Percentiles rank a stretch among this genome's conserved stretches.
Evolutionary conservation across 2,329 filamentous ascomycete species (phyloP).

Genomic region (Calonectria henricotiae): DNA sequence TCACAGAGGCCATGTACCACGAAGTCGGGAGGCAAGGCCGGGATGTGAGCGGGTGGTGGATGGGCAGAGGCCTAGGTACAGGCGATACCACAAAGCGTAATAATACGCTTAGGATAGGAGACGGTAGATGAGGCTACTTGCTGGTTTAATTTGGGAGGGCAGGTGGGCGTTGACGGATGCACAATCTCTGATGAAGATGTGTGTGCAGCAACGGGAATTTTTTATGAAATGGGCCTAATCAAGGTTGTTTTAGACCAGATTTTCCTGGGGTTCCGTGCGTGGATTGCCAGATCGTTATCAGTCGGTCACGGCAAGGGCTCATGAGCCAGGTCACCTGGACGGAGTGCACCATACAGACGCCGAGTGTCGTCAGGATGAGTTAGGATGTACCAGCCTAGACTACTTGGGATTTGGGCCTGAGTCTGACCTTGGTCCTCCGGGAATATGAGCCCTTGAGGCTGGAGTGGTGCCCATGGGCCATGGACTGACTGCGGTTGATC

Average conservation of each 20-base stretch:
- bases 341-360: conserved; percentile 29
- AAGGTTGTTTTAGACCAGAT: conserved; percentile 33
- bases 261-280: conserved; percentile 27
- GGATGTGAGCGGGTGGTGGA: conserved; percentile 13
- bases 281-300: conserved; percentile 49
- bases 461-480: not conserved
- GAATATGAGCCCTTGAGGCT: conserved; percentile 10
- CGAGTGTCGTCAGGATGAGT: conserved; percentile 29
- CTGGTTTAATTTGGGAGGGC: conserved; percentile 14
- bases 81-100: conserved; percentile 33
- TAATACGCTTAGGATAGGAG: conserved; percentile 25
- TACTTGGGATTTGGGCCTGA: conserved; percentile 3
- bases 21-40: conserved; percentile 33
- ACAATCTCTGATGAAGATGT: conserved; percentile 8
- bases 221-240: conserved; percentile 18
- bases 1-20: conserved; percentile 24
- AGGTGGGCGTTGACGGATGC: not conserved
- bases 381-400: not conserved
- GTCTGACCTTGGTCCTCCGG: not conserved
- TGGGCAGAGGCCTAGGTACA: not conserved
- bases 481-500: conserved; percentile 25
- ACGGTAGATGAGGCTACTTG: conserved; percentile 6
- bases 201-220: conserved; percentile 17
- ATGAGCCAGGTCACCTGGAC: conserved; percentile 32
- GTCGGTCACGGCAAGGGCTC: conserved; percentile 43